Percentiles rank a stretch among this genome's conserved stretches.
These are phyloP conservation scores for Sicyos baderoa DNA, from an alignment of 306 rosid species.

Conservation along the genomic window DNA sequence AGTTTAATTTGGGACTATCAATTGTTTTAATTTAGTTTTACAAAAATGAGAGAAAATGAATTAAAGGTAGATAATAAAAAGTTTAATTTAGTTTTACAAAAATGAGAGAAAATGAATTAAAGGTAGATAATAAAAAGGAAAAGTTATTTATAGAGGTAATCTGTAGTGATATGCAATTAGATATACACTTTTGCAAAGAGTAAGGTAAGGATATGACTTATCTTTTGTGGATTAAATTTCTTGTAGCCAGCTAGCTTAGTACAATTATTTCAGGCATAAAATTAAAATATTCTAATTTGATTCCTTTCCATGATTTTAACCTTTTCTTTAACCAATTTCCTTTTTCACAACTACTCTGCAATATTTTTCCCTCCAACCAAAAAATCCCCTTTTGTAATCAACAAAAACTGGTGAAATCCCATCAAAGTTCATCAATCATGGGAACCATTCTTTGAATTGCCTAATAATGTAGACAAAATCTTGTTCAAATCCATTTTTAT, in stretches of 20 bases:
- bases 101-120: no score
- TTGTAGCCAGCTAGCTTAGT: neutral
- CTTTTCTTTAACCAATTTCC: neutral
- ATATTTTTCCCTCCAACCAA: neutral
- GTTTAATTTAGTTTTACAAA: no score
- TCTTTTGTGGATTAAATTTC: neutral
- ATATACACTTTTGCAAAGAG: neutral
- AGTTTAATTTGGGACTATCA: no score
- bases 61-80: no score
- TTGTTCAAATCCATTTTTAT: neutral
- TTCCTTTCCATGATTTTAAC: slow-evolving; percentile 2
- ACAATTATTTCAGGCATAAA: slow-evolving; percentile 1
- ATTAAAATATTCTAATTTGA: slow-evolving; percentile 8
- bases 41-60: no score
- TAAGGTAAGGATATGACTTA: neutral
- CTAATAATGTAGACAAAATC: neutral
- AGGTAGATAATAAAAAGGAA: no score
- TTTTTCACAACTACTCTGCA: neutral
- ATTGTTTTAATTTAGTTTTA: no score
- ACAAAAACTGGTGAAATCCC: neutral
- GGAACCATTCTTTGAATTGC: neutral
- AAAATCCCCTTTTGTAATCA: neutral
- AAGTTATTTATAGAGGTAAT: neutral
- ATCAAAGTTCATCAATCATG: neutral
- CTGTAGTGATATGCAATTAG: neutral